A percentile compares a stretch with the other conserved stretches of the same genome.
phyloP scores from a whole-genome alignment of 2,329 filamentous ascomycete species.

The Penicillium sp. region DNA sequence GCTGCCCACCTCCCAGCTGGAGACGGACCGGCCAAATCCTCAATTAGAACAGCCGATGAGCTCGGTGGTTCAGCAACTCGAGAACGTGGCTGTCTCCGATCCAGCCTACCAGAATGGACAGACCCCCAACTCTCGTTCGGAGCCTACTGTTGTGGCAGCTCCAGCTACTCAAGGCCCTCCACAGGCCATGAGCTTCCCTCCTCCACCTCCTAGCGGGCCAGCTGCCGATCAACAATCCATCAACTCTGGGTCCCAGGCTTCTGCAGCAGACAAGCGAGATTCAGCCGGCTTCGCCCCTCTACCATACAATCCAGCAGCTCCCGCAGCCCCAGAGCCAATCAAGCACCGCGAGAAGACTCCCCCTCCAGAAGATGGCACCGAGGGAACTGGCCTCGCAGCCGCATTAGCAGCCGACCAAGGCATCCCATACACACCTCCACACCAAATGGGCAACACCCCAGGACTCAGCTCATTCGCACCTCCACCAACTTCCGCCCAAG shows the following conservation, averaged over 20 bases:
- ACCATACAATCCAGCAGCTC: conserved; percentile 71
- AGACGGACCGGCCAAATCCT: conserved; percentile 55
- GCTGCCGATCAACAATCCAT: conserved; percentile 24
- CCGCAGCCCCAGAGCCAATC: conserved; percentile 69
- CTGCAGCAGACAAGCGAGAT: conserved; percentile 34
- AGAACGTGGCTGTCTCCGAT: conserved; percentile 65
- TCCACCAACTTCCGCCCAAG: conserved; percentile 29
- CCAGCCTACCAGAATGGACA: conserved; percentile 55
- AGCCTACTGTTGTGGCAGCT: conserved; percentile 28
- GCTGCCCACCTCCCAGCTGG: conserved; percentile 51
- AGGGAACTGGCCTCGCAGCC: conserved; percentile 53
- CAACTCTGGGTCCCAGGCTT: conserved; percentile 18
- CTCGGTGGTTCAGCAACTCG: conserved; percentile 67
- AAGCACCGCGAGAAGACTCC: conserved; percentile 70
- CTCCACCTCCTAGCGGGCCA: conserved; percentile 35
- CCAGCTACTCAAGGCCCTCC: conserved; percentile 28
- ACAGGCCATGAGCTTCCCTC: conserved; percentile 34
- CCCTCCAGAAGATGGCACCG: conserved; percentile 62
- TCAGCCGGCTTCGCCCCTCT: conserved; percentile 56
- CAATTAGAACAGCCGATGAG: conserved; percentile 55
- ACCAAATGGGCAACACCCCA: conserved; percentile 29
- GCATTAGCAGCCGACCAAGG: conserved; percentile 49
- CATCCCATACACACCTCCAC: conserved; percentile 40
- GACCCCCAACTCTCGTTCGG: conserved; percentile 47
- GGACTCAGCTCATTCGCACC: conserved; percentile 32